phyloP scores from a whole-genome alignment of 495 filamentous ascomycete genomes.

The Xylaria venustula region DNA sequence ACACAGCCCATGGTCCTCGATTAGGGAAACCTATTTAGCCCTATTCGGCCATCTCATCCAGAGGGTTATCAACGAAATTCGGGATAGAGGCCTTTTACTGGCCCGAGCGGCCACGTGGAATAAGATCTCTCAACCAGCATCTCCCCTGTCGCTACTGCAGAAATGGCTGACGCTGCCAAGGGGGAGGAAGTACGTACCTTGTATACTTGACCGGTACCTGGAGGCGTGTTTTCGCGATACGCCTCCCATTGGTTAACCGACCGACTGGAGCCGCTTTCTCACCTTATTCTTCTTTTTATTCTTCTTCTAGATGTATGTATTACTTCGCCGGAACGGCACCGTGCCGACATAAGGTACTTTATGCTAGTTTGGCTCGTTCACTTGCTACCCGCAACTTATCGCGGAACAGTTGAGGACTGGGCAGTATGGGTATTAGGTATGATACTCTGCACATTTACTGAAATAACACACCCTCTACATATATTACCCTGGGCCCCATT shows the following conservation, averaged over 20 bases:
- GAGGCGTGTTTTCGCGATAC: background rate
- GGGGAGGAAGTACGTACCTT: too few species aligned
- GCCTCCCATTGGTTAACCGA: slow-evolving; percentile 2
- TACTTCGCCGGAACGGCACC: too few species aligned
- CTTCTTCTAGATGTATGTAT: background rate
- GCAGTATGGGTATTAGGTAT: too few species aligned
- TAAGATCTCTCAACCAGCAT: slow-evolving; percentile 11
- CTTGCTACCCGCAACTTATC: too few species aligned
- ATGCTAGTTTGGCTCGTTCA: too few species aligned
- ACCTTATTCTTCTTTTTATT: background rate
- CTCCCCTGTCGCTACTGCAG: slow-evolving; percentile 6
- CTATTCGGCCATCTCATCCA: background rate
- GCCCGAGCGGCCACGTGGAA: slow-evolving; percentile 17
- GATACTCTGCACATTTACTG: too few species aligned
- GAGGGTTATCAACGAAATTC: slow-evolving; percentile 1
- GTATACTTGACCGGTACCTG: slow-evolving; percentile 4
- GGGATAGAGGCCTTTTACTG: slow-evolving; percentile 6
- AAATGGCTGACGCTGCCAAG: background rate
- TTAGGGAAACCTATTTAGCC: too few species aligned
- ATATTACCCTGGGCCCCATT: background rate
- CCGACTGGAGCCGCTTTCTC: slow-evolving; percentile 1
- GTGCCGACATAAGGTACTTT: too few species aligned
- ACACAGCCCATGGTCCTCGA: too few species aligned
- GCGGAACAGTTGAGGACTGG: too few species aligned
- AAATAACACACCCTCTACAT: background rate